These are phyloP conservation scores for bread wheat (Triticum aestivum) DNA, from an alignment of 176 grass and related monocot genomes.

Conservation along the genomic window IWGSC_CS_RefSeq_v2.1 NC_057801.1:574548880-574549379, in stretches of 20 bases:
- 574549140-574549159: background rate
- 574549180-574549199: constrained; percentile 41
- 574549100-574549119: background rate
- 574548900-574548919: constrained; percentile 36
- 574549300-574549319: background rate
- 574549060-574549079: constrained; percentile 36
- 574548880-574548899: background rate
- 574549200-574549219: constrained; percentile 88
- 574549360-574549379: background rate
- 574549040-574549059: constrained; percentile 19
- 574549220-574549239: constrained; percentile 78
- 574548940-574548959: constrained; percentile 38
- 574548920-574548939: constrained; percentile 41
- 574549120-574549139: constrained; percentile 8
- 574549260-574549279: background rate
- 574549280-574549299: constrained; percentile 26
- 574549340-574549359: constrained; percentile 22
- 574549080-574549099: background rate
- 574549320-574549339: constrained; percentile 9
- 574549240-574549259: background rate
- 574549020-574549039: background rate
- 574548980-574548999: background rate
- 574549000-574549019: background rate
- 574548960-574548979: background rate
- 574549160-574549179: background rate